Base-by-base conservation (phyloP, 441 rosid genomes). In the Adansonia madagascariensis region DNA sequence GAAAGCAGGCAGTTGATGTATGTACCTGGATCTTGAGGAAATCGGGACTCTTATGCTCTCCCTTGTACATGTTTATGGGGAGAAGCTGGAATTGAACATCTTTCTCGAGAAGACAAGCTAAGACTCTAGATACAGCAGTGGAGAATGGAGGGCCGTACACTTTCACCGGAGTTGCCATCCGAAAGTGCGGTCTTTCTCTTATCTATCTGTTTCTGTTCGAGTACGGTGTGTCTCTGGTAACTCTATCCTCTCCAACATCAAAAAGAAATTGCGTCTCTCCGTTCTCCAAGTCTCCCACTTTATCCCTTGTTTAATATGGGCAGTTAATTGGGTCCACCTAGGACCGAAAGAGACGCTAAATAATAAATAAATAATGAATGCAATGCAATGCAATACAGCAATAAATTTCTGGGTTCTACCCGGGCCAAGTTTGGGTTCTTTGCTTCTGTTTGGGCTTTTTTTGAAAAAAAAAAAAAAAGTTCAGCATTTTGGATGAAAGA, bases 31-130 rank as follows among this genome's bases (percentile, higher is more conserved):
- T 80, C 75, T 83, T 86, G 84, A 89, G 90, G 84, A 77, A 91
- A 22, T 86, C 89, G 0, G 90, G 88, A 73, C 64, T 87, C 84
- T 91, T 91, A 85, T 89, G 91, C 56, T 89, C 95, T 14, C 93
- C 89, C 79, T 85, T 87, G 61, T 89, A 61, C 88, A 89, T 82
- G 84, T 84, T 77, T 59, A 91, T 18, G 7, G 92, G 82, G 49
- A 87, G 46, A 82, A 91, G 89, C 89, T 89, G 88, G 77, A 88
- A 91, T 9, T 77, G 79, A 6, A 91, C 88, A 78, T 89, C 93
- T 80, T 89, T 91, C 83, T 91, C 95, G 0, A 82, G 41, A 17
- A 88, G 89, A 67, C 93, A 88, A 14, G 84, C 92, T 11, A 91
- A 46, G 18, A 88, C 95, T 77, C 95, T 84, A 12, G 89, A 84